A percentile compares a stretch with the other conserved stretches of the same genome.
phyloP scores from a whole-genome alignment of 208 protist species.

The Phytomonas sp. region DNA sequence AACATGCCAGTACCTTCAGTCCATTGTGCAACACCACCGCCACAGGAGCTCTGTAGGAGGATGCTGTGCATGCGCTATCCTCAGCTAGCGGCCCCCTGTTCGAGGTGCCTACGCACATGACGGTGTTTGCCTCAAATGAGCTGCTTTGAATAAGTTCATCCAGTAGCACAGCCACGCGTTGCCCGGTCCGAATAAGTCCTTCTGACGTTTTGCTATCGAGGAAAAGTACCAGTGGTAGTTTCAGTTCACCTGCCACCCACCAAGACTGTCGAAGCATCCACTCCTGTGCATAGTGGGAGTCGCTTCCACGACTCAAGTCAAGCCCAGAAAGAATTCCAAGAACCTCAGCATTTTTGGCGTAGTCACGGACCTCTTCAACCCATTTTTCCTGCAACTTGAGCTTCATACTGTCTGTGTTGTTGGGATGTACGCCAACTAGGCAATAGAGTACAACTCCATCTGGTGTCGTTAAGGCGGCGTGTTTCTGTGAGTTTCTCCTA shows the following conservation, averaged over 20 bases:
- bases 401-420: slow-evolving; percentile 75
- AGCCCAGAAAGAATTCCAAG: slow-evolving; percentile 65
- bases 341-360: slow-evolving; percentile 37
- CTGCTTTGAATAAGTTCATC: slow-evolving; percentile 25
- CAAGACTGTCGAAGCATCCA: slow-evolving; percentile 38
- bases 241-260: slow-evolving; percentile 30
- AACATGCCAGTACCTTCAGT: slow-evolving; percentile 27
- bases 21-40: slow-evolving; percentile 64
- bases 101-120: not conserved
- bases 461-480: not conserved
- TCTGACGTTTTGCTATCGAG: slow-evolving; percentile 18
- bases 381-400: slow-evolving; percentile 56
- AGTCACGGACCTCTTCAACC: slow-evolving; percentile 35
- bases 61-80: not conserved
- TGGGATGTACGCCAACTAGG: slow-evolving; percentile 64
- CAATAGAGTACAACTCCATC: slow-evolving; percentile 35
- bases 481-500: not conserved
- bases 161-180: slow-evolving; percentile 50
- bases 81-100: not conserved
- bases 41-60: slow-evolving; percentile 14
- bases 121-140: not conserved
- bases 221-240: slow-evolving; percentile 55
- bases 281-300: slow-evolving; percentile 77
- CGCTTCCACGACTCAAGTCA: slow-evolving; percentile 45
- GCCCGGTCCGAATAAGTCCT: slow-evolving; percentile 18